Percentiles rank a stretch among this genome's conserved stretches.
Conservation (phyloP, 192 early-diverging fungal species). For the Gaertneriomyces semiglobifer region DNA sequence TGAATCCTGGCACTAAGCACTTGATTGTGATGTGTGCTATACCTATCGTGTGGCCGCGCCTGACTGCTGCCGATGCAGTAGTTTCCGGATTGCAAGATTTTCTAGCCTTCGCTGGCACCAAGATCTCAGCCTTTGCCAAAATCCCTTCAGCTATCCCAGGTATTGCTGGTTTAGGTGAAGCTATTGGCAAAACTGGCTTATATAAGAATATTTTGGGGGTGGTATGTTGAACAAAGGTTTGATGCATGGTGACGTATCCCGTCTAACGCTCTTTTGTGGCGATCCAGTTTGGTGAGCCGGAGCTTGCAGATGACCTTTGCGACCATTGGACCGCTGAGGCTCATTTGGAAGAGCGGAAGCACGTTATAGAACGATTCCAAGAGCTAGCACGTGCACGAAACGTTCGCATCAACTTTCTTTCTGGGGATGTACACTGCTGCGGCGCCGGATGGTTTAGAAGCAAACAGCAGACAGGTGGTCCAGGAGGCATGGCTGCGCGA, state of each 20-base stretch:
- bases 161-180: constrained; percentile 23
- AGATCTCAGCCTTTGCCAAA: constrained; percentile 7
- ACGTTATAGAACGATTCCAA: constrained; percentile 64
- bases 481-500: constrained; percentile 32
- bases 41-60: constrained; percentile 72
- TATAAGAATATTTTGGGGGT: constrained; percentile 43
- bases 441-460: constrained; percentile 53
- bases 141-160: background rate
- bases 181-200: constrained; percentile 27
- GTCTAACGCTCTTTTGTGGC: background rate
- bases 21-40: constrained; percentile 68
- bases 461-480: constrained; percentile 54
- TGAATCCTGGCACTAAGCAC: constrained; percentile 54
- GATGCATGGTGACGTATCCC: background rate
- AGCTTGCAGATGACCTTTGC: constrained; percentile 81
- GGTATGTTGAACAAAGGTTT: constrained; percentile 2
- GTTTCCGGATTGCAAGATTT: constrained; percentile 51
- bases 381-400: constrained; percentile 52
- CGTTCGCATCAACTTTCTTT: constrained; percentile 74
- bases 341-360: constrained; percentile 68
- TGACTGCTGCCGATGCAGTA: constrained; percentile 64
- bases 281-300: constrained; percentile 69
- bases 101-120: constrained; percentile 9
- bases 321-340: constrained; percentile 64
- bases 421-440: constrained; percentile 72